Conservation (phyloP, 306 rosid species). For the Gynostemma pentaphyllum region DNA sequence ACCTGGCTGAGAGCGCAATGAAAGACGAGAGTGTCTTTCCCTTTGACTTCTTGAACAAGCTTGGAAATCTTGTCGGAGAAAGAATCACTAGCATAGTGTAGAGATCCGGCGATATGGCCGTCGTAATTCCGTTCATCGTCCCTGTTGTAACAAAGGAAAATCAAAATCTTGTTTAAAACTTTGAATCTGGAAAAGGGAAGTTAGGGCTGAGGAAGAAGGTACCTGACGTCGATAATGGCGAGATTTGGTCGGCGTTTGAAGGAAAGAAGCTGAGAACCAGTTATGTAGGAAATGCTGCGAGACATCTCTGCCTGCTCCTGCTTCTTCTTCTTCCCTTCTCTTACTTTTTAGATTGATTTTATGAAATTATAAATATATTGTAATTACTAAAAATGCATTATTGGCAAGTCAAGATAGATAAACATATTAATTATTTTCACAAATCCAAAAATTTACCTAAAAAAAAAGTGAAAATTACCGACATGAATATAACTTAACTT, state of each 20-base stretch:
- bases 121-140: conserved; percentile 15
- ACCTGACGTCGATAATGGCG: conserved; percentile 16
- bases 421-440: too few species aligned
- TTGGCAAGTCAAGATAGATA: too few species aligned
- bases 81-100: conserved; percentile 11
- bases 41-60: conserved; percentile 31
- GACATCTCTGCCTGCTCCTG: conserved; percentile 12
- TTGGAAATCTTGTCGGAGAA: conserved; percentile 12
- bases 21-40: conserved; percentile 78
- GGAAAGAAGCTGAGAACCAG: conserved; percentile 11
- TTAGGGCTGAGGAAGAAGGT: neutral
- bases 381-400: too few species aligned
- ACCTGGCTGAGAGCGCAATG: conserved; percentile 42
- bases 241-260: conserved; percentile 10
- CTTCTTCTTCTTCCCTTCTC: neutral
- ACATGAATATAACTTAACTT: too few species aligned
- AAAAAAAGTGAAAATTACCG: too few species aligned
- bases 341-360: too few species aligned
- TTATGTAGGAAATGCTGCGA: conserved; percentile 16
- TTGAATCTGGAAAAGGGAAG: neutral
- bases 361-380: too few species aligned
- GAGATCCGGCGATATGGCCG: conserved; percentile 17
- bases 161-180: too few species aligned
- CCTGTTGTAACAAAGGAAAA: neutral
- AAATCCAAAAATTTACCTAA: too few species aligned